These are phyloP conservation scores for Phellopilus nigrolimitatus DNA, from an alignment of 1,284 basidiomycete genomes.

Conservation along the genomic window DNA sequence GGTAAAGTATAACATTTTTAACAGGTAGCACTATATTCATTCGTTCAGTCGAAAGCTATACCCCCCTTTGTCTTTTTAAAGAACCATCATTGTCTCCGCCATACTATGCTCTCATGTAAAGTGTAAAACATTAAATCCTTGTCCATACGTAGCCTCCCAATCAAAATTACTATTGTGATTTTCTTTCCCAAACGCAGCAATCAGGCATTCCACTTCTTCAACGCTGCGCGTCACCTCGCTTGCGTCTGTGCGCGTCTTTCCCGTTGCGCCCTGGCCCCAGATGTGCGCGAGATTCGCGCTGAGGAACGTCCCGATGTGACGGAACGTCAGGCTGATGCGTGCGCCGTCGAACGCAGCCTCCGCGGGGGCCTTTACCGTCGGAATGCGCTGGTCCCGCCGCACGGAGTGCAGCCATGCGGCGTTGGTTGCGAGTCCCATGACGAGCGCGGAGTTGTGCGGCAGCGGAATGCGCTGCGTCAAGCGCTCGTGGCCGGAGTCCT, in stretches of 20 bases:
- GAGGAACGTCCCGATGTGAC: conserved; percentile 70
- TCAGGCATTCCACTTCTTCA: conserved; percentile 44
- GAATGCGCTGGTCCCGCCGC: conserved; percentile 62
- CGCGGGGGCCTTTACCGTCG: conserved; percentile 42
- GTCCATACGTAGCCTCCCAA: conserved; percentile 59
- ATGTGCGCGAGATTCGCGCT: conserved; percentile 45
- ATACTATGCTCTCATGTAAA: conserved; percentile 30
- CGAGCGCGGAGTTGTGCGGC: conserved; percentile 74
- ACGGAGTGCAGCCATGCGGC: conserved; percentile 66
- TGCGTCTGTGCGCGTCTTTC: conserved; percentile 50
- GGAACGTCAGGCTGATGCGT: conserved; percentile 73
- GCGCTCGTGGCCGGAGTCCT: conserved; percentile 39
- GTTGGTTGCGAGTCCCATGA: conserved; percentile 68
- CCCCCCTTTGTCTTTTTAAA: too few species aligned
- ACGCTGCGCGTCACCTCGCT: conserved; percentile 45
- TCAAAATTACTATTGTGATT: conserved; percentile 63
- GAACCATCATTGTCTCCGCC: too few species aligned
- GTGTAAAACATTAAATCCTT: conserved; percentile 64
- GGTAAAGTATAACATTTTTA: neutral
- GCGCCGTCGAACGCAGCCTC: conserved; percentile 54
- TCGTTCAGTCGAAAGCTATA: too few species aligned
- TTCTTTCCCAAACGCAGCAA: conserved; percentile 64
- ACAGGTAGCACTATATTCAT: neutral
- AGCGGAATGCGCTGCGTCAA: conserved; percentile 60
- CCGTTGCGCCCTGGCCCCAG: conserved; percentile 63